Evolutionary conservation across 768 basidiomycete genomes (phyloP).

Genomic region (Collybia mongolica): DNA sequence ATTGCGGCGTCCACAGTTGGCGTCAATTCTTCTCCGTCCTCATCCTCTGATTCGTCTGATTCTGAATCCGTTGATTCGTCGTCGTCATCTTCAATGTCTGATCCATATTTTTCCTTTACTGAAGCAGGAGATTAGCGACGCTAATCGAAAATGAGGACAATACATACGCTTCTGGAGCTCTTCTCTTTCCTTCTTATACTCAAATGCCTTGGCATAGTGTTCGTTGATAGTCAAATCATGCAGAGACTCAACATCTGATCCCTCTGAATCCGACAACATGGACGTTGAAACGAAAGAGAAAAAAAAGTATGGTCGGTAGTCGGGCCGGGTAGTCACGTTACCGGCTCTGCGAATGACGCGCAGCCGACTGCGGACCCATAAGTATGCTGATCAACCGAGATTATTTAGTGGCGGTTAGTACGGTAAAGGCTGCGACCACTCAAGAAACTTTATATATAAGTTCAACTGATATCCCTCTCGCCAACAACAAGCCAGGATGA

Average conservation of each 20-base stretch:
- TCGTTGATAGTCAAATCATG: slow-evolving; percentile 68
- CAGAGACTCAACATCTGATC: slow-evolving; percentile 35
- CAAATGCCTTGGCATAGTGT: slow-evolving; percentile 79
- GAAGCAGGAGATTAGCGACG: slow-evolving; percentile 4
- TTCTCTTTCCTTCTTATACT: slow-evolving; percentile 81
- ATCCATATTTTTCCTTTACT: slow-evolving; percentile 91
- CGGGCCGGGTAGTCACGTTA: too few relatives aligned
- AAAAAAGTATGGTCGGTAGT: background rate
- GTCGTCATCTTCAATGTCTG: slow-evolving; percentile 58
- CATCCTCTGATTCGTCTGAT: slow-evolving; percentile 83
- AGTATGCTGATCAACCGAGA: too few relatives aligned
- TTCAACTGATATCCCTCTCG: background rate
- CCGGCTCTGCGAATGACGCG: too few relatives aligned
- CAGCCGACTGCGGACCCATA: too few relatives aligned
- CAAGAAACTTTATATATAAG: too few relatives aligned
- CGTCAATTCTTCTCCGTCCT: slow-evolving; percentile 93
- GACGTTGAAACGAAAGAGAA: background rate
- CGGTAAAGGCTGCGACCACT: too few relatives aligned
- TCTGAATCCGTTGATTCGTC: slow-evolving; percentile 63
- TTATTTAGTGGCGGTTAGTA: too few relatives aligned
- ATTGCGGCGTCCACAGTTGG: slow-evolving; percentile 94
- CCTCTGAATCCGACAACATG: slow-evolving; percentile 53
- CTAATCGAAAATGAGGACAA: background rate
- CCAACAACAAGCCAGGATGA: slow-evolving; percentile 4
- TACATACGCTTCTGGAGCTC: slow-evolving; percentile 74